A percentile compares a stretch with the other conserved stretches of the same genome.
These are phyloP conservation scores for Ceratopteris richardii DNA, from an alignment of 75 land plant species.

Conservation along the genomic window DNA sequence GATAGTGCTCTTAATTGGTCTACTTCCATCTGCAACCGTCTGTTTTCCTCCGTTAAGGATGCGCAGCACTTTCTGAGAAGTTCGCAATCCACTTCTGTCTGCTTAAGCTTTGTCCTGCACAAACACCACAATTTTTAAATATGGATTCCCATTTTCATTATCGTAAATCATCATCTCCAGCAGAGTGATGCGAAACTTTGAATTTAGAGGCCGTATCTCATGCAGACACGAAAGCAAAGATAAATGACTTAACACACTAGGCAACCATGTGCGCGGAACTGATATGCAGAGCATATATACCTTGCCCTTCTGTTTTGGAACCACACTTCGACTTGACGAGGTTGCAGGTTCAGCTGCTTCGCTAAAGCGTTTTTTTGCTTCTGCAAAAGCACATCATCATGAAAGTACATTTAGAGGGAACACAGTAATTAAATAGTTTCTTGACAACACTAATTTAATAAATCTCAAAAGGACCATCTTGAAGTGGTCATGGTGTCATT, in stretches of 20 bases:
- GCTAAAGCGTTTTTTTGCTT: constrained; percentile 29
- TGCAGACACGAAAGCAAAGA: no score
- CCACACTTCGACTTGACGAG: constrained; percentile 40
- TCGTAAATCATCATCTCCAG: no score
- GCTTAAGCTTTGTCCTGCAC: constrained; percentile 31
- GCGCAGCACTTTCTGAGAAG: constrained; percentile 31
- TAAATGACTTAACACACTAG: no score
- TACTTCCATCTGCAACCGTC: constrained; percentile 27
- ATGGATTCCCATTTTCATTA: no score
- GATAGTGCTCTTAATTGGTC: constrained; percentile 24
- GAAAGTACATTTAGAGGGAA: no score
- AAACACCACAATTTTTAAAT: neutral
- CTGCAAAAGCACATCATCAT: constrained; percentile 5
- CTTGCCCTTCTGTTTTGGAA: constrained; percentile 42
- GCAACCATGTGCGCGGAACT: no score
- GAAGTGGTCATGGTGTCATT: no score
- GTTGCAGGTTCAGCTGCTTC: constrained; percentile 16
- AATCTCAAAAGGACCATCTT: no score
- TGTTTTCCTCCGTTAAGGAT: constrained; percentile 29
- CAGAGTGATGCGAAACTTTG: no score
- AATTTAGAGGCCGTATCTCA: no score
- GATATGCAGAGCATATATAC: constrained; percentile 2
- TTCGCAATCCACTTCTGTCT: constrained; percentile 39
- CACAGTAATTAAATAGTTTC: no score
- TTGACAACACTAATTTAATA: no score